phyloP scores from a whole-genome alignment of 2,329 filamentous ascomycete species.

The Sphaerostilbella broomeana region DNA sequence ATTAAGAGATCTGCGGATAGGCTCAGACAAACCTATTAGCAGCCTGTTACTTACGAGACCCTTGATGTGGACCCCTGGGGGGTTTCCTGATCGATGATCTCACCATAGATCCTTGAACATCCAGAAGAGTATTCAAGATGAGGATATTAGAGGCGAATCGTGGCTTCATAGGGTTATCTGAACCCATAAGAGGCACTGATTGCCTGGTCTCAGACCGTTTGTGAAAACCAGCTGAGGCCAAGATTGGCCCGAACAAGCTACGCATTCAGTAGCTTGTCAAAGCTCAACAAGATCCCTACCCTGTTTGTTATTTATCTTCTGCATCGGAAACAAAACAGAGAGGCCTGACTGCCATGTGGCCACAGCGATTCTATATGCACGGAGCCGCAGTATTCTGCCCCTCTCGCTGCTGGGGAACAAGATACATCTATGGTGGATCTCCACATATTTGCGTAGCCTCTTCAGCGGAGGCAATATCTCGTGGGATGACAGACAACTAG shows the following conservation, averaged over 20 bases:
- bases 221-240: no score
- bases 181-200: no score
- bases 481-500: slow-evolving; percentile 9
- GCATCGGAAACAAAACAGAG: neutral
- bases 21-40: no score
- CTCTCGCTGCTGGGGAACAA: slow-evolving; percentile 1
- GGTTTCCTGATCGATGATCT: no score
- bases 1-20: no score
- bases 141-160: neutral
- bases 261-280: neutral
- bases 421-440: neutral
- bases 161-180: neutral
- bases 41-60: no score
- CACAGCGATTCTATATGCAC: slow-evolving; percentile 10
- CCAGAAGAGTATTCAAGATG: no score
- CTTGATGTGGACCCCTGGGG: no score
- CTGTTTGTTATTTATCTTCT: slow-evolving; percentile 4
- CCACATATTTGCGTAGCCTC: neutral
- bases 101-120: no score
- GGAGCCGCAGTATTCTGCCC: slow-evolving; percentile 7
- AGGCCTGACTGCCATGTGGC: slow-evolving; percentile 3
- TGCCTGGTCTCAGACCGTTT: slow-evolving; percentile 6
- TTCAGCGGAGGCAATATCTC: neutral
- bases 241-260: neutral
- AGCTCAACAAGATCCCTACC: neutral